These are phyloP conservation scores for Penicillium canescens DNA, from an alignment of 495 filamentous ascomycete species.

Conservation along the genomic window DNA sequence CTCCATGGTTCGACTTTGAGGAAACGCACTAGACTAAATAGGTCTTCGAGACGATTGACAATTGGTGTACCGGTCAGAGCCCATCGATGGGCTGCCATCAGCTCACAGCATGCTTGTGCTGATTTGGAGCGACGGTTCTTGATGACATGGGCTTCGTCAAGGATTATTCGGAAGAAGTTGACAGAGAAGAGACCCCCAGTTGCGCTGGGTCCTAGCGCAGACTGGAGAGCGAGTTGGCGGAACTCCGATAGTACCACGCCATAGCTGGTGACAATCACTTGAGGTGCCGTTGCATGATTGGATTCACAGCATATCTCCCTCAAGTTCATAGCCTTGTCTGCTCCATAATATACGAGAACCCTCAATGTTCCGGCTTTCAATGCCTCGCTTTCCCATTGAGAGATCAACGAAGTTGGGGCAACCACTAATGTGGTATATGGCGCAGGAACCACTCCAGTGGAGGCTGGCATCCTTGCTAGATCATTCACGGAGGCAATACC, in stretches of 20 bases:
- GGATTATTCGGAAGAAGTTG: constrained; percentile 89
- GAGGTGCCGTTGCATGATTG: constrained; percentile 75
- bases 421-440: constrained; percentile 93
- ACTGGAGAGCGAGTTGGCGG: constrained; percentile 59
- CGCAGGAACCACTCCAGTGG: constrained; percentile 58
- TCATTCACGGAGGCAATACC: constrained; percentile 48
- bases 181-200: constrained; percentile 84
- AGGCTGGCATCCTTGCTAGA: constrained; percentile 59
- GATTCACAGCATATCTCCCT: constrained; percentile 69
- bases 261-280: constrained; percentile 94
- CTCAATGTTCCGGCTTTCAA: constrained; percentile 83
- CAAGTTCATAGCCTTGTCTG: constrained; percentile 75
- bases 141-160: constrained; percentile 93
- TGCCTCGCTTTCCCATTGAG: constrained; percentile 96
- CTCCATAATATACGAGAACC: constrained; percentile 86
- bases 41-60: constrained; percentile 92
- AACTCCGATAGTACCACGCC: constrained; percentile 90
- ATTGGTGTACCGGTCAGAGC: constrained; percentile 94
- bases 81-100: constrained; percentile 86
- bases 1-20: constrained; percentile 94
- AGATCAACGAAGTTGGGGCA: constrained; percentile 88
- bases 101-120: constrained; percentile 87
- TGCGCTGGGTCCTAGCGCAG: constrained; percentile 53
- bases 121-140: constrained; percentile 91
- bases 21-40: constrained; percentile 94